Evolutionary conservation across 345 rosid species (phyloP), one percentile per base, ranked within the genome.

Genomic region (Cardamine occulta): DNA sequence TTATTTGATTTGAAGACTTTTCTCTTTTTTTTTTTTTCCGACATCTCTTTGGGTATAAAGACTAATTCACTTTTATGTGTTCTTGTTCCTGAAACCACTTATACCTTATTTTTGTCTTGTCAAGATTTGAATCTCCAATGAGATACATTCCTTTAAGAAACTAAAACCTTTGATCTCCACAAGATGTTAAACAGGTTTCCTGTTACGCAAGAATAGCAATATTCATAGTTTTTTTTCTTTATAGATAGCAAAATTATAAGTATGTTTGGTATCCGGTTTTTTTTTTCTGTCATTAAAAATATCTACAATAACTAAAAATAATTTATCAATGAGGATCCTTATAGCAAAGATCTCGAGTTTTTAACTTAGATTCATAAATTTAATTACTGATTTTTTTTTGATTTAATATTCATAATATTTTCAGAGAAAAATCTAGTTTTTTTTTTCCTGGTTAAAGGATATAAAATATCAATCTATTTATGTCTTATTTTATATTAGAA

Each of bases 31-130:
- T 21, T 21, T 24, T 24, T 24, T 28, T 28, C 3, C 29, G 4
- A 44, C 4, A 18, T 53, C 4, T 55, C 56, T 37, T 67, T 24
- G 24, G 45, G 73, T 49, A 75, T 58, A 75, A 59, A 67, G 45
- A 49, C 59, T 35, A 58, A 17, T 59, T 67, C 62, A 75, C 68
- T 67, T 75, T 66, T 59, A 26, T 35, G 79, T 74, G 79, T 73
- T 58, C 79, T 54, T 45, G 23, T 34, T 48, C 49, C 53, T 48
- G 19, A 47, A 74, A 35, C 61, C 61, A 58, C 40, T 58, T 67
- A 37, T 74, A 67, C 60, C 67, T 74, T 65, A 34, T 58, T 47
- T 66, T 66, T 42, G 61, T 48, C 23, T 48, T 39, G 44, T 58
- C 67, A 66, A 58, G 59, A 47, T 57, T 66, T 57, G 60, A 52